Conservation (phyloP, 768 basidiomycete species). For the Boletus subparvulus region DNA sequence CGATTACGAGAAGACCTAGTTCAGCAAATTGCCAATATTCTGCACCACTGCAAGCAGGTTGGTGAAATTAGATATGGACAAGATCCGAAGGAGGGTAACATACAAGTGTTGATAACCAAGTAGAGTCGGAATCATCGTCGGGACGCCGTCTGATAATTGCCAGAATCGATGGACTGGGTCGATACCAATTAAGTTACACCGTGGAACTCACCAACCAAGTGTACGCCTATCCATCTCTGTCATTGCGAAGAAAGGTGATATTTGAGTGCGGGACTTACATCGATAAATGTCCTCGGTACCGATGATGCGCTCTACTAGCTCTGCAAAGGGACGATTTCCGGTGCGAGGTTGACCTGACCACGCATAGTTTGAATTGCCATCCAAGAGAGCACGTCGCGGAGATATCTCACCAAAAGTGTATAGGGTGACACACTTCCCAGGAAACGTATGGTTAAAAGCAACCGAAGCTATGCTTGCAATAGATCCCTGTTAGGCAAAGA, state of each 20-base stretch:
- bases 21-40: slow-evolving; percentile 54
- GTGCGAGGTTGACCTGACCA: slow-evolving; percentile 49
- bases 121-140: slow-evolving; percentile 45
- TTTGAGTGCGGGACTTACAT: slow-evolving; percentile 26
- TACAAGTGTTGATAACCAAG: slow-evolving; percentile 51
- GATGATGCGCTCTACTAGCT: slow-evolving; percentile 39
- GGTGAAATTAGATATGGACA: slow-evolving; percentile 15
- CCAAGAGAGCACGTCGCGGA: not conserved
- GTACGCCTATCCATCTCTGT: slow-evolving; percentile 36
- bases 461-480: slow-evolving; percentile 40
- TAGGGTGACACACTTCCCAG: slow-evolving; percentile 25
- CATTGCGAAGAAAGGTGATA: not conserved
- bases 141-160: slow-evolving; percentile 45
- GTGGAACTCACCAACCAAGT: slow-evolving; percentile 39
- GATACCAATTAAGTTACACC: not conserved
- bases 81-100: slow-evolving; percentile 2
- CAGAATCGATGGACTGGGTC: not conserved
- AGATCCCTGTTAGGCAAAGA: slow-evolving; percentile 31
- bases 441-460: slow-evolving; percentile 32
- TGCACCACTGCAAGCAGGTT: slow-evolving; percentile 24
- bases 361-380: not conserved
- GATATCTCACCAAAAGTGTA: slow-evolving; percentile 46
- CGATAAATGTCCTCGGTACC: slow-evolving; percentile 42
- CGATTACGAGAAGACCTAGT: slow-evolving; percentile 25
- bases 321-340: slow-evolving; percentile 42